Conservation (phyloP, 495 filamentous ascomycete genomes). For the Penicillium bialowiezense region DNA sequence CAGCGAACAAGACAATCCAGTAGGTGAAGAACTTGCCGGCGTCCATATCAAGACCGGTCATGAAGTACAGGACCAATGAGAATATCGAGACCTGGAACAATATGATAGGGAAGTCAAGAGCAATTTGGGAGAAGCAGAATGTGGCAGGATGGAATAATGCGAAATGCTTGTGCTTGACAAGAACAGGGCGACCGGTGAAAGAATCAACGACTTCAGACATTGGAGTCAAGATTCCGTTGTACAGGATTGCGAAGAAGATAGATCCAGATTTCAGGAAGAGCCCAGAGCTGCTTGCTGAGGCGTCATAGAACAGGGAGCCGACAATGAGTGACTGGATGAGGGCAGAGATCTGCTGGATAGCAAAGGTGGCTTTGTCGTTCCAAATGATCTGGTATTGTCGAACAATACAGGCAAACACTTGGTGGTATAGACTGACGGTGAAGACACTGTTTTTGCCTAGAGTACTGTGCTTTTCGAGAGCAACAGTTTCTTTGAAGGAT, state of each 20-base stretch:
- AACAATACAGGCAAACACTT: slow-evolving; percentile 48
- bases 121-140: slow-evolving; percentile 61
- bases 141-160: slow-evolving; percentile 68
- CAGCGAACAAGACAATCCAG: slow-evolving; percentile 34
- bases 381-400: slow-evolving; percentile 53
- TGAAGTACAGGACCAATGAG: slow-evolving; percentile 67
- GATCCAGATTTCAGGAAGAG: slow-evolving; percentile 48
- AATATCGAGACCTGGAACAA: slow-evolving; percentile 59
- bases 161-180: slow-evolving; percentile 69
- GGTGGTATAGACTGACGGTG: slow-evolving; percentile 51
- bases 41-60: slow-evolving; percentile 45
- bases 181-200: slow-evolving; percentile 62
- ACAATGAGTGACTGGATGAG: slow-evolving; percentile 27
- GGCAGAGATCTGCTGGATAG: slow-evolving; percentile 49
- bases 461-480: slow-evolving; percentile 31
- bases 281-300: slow-evolving; percentile 26
- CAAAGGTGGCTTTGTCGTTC: slow-evolving; percentile 53
- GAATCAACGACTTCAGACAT: slow-evolving; percentile 65
- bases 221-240: slow-evolving; percentile 60
- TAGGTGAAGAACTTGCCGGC: slow-evolving; percentile 50
- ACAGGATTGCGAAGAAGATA: slow-evolving; percentile 65
- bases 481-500: slow-evolving; percentile 40
- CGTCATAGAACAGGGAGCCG: slow-evolving; percentile 30
- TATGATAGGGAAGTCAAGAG: slow-evolving; percentile 62
- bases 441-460: slow-evolving; percentile 38